These are phyloP conservation scores for Candida methanosorbosa DNA, from an alignment of 805 yeast species.

Conservation along the genomic window DNA sequence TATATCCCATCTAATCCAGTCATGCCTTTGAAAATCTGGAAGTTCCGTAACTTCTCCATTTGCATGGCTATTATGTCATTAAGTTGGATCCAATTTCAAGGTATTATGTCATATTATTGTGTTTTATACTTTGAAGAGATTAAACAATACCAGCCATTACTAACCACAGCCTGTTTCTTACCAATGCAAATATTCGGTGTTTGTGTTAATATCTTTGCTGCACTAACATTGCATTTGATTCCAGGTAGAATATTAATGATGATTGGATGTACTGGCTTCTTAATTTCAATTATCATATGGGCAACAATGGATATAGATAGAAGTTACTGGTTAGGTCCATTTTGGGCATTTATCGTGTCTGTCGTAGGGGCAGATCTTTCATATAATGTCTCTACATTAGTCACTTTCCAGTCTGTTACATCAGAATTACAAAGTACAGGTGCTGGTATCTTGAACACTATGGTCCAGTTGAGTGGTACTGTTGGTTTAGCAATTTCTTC, in stretches of 20 bases:
- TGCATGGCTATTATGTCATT: slow-evolving; percentile 24
- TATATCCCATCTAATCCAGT: slow-evolving; percentile 27
- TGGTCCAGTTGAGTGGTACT: slow-evolving; percentile 25
- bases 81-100: slow-evolving; percentile 29
- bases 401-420: slow-evolving; percentile 27
- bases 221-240: slow-evolving; percentile 27
- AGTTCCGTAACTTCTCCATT: slow-evolving; percentile 23
- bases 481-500: slow-evolving; percentile 29
- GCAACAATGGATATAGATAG: slow-evolving; percentile 21
- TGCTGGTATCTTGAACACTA: slow-evolving; percentile 31
- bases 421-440: slow-evolving; percentile 27
- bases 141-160: slow-evolving; percentile 23
- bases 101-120: slow-evolving; percentile 25
- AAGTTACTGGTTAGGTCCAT: slow-evolving; percentile 33
- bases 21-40: slow-evolving; percentile 33
- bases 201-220: slow-evolving; percentile 29
- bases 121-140: slow-evolving; percentile 30
- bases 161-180: slow-evolving; percentile 26
- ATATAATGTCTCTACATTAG: slow-evolving; percentile 31
- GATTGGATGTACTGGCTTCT: slow-evolving; percentile 19
- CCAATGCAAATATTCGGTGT: slow-evolving; percentile 31
- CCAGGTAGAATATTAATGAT: slow-evolving; percentile 26
- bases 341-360: slow-evolving; percentile 24
- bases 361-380: slow-evolving; percentile 34
- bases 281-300: slow-evolving; percentile 26